Percentiles rank a stretch among this genome's conserved stretches.
These are phyloP conservation scores for Dipodascus geniculatus DNA, from an alignment of 805 yeast genomes.

Conservation along the genomic window DNA sequence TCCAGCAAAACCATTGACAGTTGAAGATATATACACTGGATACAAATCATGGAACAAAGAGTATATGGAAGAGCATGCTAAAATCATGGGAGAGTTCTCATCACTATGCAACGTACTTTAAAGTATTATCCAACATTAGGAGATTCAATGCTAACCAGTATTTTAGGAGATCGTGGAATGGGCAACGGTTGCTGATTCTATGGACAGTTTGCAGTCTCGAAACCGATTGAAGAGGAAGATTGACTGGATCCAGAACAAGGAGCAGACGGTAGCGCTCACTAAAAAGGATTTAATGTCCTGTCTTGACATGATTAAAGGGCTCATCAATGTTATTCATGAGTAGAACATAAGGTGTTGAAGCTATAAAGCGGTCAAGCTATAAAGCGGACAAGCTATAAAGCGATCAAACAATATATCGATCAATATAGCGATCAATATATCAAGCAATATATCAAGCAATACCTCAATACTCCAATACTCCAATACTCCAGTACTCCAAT, in stretches of 20 bases:
- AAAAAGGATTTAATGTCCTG: background rate
- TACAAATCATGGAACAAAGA: conserved; percentile 1
- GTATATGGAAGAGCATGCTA: background rate
- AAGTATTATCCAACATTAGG: background rate
- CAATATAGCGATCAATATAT: too few species aligned
- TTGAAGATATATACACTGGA: background rate
- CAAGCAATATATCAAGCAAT: too few species aligned
- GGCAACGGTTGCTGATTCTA: conserved; percentile 1
- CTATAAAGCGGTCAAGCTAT: too few species aligned
- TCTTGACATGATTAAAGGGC: conserved; percentile 1
- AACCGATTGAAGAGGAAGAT: background rate
- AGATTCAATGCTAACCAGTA: background rate
- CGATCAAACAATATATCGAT: too few species aligned
- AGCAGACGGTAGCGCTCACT: background rate
- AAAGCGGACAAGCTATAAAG: too few species aligned
- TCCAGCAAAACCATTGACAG: background rate
- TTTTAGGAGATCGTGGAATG: background rate
- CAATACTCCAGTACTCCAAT: too few species aligned
- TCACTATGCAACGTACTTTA: background rate
- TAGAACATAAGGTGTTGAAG: background rate
- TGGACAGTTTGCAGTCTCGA: background rate
- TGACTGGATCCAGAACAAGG: background rate
- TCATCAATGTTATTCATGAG: background rate
- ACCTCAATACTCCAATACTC: too few species aligned
- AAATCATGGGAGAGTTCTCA: background rate